Conservation (phyloP, 2,329 filamentous ascomycete genomes). For the Hortaea werneckii region DNA sequence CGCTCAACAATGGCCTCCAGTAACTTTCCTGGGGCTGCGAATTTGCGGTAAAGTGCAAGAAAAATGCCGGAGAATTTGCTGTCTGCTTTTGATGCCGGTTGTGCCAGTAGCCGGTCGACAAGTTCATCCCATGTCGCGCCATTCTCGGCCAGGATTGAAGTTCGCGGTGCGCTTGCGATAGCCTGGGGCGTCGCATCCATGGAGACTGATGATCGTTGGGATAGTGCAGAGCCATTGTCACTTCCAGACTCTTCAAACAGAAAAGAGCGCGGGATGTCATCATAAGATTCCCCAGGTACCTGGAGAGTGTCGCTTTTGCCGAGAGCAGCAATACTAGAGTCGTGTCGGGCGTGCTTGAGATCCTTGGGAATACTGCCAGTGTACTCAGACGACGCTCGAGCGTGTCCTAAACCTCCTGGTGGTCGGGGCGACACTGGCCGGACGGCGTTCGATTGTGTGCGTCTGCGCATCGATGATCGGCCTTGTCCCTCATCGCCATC, state of each 20-base stretch:
- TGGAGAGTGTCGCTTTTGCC: slow-evolving; percentile 18
- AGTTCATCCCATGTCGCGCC: slow-evolving; percentile 44
- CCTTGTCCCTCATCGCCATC: neutral
- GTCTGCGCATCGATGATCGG: slow-evolving; percentile 26
- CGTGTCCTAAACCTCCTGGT: slow-evolving; percentile 29
- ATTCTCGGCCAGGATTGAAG: slow-evolving; percentile 39
- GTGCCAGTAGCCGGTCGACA: slow-evolving; percentile 75
- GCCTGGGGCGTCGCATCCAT: slow-evolving; percentile 41
- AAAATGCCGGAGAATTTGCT: slow-evolving; percentile 82
- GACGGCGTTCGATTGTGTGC: slow-evolving; percentile 37
- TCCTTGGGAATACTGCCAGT: slow-evolving; percentile 23
- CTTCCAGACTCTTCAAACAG: slow-evolving; percentile 60
- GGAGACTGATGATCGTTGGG: slow-evolving; percentile 57
- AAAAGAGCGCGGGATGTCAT: slow-evolving; percentile 44
- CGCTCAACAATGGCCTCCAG: slow-evolving; percentile 68
- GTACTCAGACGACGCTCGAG: slow-evolving; percentile 39
- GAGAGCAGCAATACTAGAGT: slow-evolving; percentile 22
- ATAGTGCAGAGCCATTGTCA: slow-evolving; percentile 46
- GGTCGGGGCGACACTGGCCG: slow-evolving; percentile 31
- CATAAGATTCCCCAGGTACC: slow-evolving; percentile 27
- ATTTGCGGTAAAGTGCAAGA: slow-evolving; percentile 86
- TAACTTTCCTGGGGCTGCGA: slow-evolving; percentile 70
- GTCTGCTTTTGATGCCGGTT: slow-evolving; percentile 78
- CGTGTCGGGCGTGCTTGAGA: slow-evolving; percentile 20
- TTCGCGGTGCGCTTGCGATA: slow-evolving; percentile 8